These are phyloP conservation scores for Stenogyne calaminthoides DNA, from an alignment of 305 asterid genomes.

Conservation along the genomic window DNA sequence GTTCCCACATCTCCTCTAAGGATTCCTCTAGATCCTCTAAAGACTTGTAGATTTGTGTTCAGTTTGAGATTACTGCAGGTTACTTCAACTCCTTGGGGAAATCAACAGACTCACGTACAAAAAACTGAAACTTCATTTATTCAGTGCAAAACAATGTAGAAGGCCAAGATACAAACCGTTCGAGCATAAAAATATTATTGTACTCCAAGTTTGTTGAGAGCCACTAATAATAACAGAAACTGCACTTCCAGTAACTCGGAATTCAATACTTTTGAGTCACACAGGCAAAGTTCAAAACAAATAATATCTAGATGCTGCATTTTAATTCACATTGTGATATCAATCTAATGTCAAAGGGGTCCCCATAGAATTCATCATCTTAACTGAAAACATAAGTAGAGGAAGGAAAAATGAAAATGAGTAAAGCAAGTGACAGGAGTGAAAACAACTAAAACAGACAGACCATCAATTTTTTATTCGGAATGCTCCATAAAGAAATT, in stretches of 20 bases:
- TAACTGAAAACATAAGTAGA: conserved; percentile 23
- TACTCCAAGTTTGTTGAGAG: conserved; percentile 18
- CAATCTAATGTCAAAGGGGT: too few species aligned
- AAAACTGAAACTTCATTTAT: too few species aligned
- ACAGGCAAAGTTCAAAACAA: too few species aligned
- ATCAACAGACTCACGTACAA: not conserved
- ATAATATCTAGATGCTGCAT: conserved; percentile 18
- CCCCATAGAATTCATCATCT: conserved; percentile 8
- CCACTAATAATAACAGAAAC: conserved; percentile 1
- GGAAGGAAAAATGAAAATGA: conserved; percentile 1
- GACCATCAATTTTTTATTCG: not conserved
- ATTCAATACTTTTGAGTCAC: too few species aligned
- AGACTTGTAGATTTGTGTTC: not conserved
- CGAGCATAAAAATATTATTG: not conserved
- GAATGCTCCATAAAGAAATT: conserved; percentile 13
- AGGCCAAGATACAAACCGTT: not conserved
- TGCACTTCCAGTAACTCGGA: too few species aligned
- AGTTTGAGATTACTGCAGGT: not conserved
- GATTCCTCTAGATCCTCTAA: not conserved
- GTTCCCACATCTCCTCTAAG: not conserved
- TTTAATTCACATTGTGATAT: not conserved
- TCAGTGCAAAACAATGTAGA: not conserved
- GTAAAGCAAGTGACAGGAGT: conserved; percentile 15
- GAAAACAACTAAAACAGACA: conserved; percentile 18
- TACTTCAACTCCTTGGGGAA: not conserved